phyloP scores from a whole-genome alignment of 768 basidiomycete species.

The Pulveroboletus sp. region DNA sequence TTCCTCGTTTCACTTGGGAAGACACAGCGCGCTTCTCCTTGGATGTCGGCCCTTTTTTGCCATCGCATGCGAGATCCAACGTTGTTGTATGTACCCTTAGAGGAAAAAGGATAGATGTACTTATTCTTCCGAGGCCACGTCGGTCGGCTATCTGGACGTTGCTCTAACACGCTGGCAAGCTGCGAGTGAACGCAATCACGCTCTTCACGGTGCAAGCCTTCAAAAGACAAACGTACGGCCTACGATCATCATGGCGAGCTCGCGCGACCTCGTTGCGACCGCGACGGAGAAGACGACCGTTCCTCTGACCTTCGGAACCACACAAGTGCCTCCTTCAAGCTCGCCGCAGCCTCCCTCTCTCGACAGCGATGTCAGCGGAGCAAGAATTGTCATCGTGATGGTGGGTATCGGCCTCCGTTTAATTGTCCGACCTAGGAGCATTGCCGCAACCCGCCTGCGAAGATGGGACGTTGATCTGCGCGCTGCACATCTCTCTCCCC shows the following conservation, averaged over 20 bases:
- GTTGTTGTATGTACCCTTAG: conserved; percentile 15
- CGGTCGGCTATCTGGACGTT: too few species aligned
- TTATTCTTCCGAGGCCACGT: too few species aligned
- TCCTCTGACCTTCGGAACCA: neutral
- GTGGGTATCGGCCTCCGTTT: conserved; percentile 25
- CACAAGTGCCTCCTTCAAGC: neutral
- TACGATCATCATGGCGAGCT: neutral
- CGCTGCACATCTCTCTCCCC: too few species aligned
- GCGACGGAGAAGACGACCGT: neutral
- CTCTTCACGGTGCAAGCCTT: too few species aligned
- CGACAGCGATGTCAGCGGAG: neutral
- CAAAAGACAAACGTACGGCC: too few species aligned
- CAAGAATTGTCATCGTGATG: conserved; percentile 47
- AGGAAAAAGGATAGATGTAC: conserved; percentile 6
- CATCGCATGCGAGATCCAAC: too few species aligned
- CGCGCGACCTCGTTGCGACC: too few species aligned
- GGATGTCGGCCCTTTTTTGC: neutral
- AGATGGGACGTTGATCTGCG: too few species aligned
- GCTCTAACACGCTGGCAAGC: too few species aligned
- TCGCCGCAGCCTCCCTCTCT: neutral
- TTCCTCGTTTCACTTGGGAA: neutral
- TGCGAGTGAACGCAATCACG: too few species aligned
- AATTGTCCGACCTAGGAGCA: neutral
- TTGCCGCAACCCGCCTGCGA: too few species aligned
- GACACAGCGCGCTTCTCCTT: neutral